Base-by-base conservation (phyloP, 2,329 filamentous ascomycete genomes). In the Penicillium sp. region DNA sequence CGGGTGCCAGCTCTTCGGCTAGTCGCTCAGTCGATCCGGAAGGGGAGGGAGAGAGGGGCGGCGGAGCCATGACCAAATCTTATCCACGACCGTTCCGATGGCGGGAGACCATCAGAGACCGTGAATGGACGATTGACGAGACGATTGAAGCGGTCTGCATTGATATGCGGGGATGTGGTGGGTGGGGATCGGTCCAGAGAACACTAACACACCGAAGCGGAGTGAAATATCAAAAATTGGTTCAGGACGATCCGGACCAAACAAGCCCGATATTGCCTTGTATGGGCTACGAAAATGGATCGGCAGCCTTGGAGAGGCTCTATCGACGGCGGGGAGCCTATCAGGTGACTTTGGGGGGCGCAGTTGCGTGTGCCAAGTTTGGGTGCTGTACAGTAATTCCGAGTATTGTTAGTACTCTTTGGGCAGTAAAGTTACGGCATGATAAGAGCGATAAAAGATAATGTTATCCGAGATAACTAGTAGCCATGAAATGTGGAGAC, bases 1-100 rank as follows among this genome's bases (percentile, higher is more conserved):
- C 60, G 25, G 75, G 73, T 9, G 64, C 62, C 52, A 77, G 64
- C 58, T 76, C 74, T 43, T 69, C 65, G 44, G 66, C 67, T 43
- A 76, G 62, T 57, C 68, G 69, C 60, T 74, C 69, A 46, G 67
- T 66, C 53, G 69, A 68, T 57, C 61, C 67, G 54, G 69, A 68
- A 35, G 65, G 66, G 46, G 67, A 69, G 54, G 68, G 59, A 50
- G 65, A 60, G 49, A 57, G 58, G 58, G 62, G 59, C 52, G 68
- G 63, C 53, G 63, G 63, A 66, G 65, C 57, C 63, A 65, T 67
- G 62, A 61, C 69, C 62, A 58, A 68, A 70, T 64, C 61, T 67
- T 67, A 70, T 62, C 67, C 67, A 69, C 67, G 63, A 68, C 67
- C 66, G 67, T 61, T 58, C 64, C 60, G 65, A 66, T 64, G 62